These are phyloP conservation scores for Plasmodium yoelii DNA, from an alignment of 169 alveolate species.

Conservation along the genomic window DNA sequence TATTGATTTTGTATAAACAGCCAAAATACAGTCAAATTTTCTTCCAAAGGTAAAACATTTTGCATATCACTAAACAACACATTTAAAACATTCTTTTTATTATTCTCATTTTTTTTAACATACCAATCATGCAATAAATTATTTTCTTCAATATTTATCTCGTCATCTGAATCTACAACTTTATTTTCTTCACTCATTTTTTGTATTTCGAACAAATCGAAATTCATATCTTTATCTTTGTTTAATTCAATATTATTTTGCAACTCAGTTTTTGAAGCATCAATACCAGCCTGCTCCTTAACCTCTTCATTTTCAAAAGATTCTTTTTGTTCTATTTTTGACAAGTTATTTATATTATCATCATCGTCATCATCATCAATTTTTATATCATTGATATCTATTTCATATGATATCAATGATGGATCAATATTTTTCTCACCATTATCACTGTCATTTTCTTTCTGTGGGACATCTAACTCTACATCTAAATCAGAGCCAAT, in stretches of 20 bases:
- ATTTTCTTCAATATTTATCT: slow-evolving; percentile 14
- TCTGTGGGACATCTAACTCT: no score
- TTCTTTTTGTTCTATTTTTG: background rate
- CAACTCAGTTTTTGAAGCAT: background rate
- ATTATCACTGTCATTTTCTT: background rate
- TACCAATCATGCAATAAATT: slow-evolving; percentile 31
- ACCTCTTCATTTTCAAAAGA: background rate
- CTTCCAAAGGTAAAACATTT: slow-evolving; percentile 44
- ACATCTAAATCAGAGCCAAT: no score
- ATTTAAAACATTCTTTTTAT: slow-evolving; percentile 24
- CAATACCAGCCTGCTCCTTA: background rate
- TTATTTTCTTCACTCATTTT: background rate
- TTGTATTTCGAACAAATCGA: background rate
- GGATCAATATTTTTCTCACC: background rate
- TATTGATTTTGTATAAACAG: slow-evolving; percentile 57
- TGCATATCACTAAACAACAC: slow-evolving; percentile 58
- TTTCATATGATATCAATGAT: background rate
- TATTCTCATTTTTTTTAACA: slow-evolving; percentile 24
- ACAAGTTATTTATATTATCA: background rate
- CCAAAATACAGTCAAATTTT: slow-evolving; percentile 70
- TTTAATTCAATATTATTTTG: background rate
- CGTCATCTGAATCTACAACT: background rate
- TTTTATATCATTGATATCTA: background rate
- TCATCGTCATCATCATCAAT: background rate
- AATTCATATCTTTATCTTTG: background rate